Evolutionary conservation across 2,329 filamentous ascomycete species (phyloP).

Genomic region (Xylariaceae sp.): DNA sequence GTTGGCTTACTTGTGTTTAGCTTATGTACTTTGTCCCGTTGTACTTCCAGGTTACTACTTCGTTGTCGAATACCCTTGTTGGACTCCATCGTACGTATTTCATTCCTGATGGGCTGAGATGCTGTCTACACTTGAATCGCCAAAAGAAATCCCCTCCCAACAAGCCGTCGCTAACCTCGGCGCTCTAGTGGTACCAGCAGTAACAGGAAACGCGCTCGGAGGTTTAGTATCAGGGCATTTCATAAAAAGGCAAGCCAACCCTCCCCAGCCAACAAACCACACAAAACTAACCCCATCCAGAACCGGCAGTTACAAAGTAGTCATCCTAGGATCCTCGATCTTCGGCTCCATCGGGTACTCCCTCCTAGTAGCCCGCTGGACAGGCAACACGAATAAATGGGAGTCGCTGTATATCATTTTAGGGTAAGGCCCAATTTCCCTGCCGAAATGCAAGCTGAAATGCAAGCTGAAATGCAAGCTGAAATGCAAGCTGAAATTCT

Average conservation of each 20-base stretch:
- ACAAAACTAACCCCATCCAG: constrained; percentile 28
- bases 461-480: neutral
- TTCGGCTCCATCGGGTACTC: constrained; percentile 47
- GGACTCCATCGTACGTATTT: constrained; percentile 43
- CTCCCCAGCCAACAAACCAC: neutral
- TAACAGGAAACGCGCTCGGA: constrained; percentile 62
- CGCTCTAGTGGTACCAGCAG: constrained; percentile 54
- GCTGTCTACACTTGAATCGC: too few species aligned
- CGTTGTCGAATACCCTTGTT: constrained; percentile 54
- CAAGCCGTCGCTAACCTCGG: neutral
- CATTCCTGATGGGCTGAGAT: neutral
- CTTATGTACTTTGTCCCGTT: constrained; percentile 64
- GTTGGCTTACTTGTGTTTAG: too few species aligned
- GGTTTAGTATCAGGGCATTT: constrained; percentile 55
- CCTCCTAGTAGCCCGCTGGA: constrained; percentile 55
- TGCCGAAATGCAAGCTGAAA: too few species aligned
- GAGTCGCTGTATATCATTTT: constrained; percentile 60
- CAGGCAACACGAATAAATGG: constrained; percentile 51
- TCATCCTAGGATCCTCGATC: constrained; percentile 47
- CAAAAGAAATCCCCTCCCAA: too few species aligned
- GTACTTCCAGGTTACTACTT: constrained; percentile 63
- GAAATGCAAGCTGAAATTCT: neutral
- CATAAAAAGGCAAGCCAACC: constrained; percentile 43
- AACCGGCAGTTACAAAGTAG: constrained; percentile 58
- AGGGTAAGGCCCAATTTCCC: constrained; percentile 33